These are phyloP conservation scores for Hirschfeldia incana DNA, from an alignment of 345 rosid genomes.

Conservation along the genomic window DNA sequence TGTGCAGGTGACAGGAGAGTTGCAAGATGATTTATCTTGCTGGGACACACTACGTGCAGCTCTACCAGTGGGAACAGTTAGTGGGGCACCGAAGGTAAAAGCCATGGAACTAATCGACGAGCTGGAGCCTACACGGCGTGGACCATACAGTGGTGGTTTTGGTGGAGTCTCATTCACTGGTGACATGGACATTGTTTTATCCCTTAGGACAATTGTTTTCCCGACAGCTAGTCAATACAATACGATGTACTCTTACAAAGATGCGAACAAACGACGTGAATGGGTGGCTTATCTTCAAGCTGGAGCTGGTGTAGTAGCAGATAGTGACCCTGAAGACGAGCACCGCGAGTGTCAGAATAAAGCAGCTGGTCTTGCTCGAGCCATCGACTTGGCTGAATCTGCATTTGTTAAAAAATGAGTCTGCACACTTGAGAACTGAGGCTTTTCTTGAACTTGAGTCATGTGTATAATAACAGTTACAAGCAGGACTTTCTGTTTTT, in stretches of 20 bases:
- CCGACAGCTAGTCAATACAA: constrained; percentile 59
- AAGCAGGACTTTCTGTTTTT: constrained; percentile 1
- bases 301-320: constrained; percentile 84
- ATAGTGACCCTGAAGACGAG: constrained; percentile 75
- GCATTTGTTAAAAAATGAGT: constrained; percentile 53
- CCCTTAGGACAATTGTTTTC: constrained; percentile 80
- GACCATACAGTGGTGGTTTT: constrained; percentile 93
- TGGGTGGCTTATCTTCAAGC: constrained; percentile 90
- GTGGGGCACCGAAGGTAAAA: constrained; percentile 92
- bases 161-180: constrained; percentile 78
- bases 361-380: constrained; percentile 80
- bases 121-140: constrained; percentile 72
- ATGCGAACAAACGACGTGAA: constrained; percentile 50
- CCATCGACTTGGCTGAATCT: constrained; percentile 83
- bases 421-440: not conserved
- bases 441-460: not conserved
- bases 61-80: constrained; percentile 86
- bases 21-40: constrained; percentile 62
- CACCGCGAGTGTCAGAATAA: constrained; percentile 75
- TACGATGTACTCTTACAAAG: constrained; percentile 70
- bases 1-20: constrained; percentile 77
- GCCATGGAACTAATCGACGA: constrained; percentile 87
- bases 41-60: constrained; percentile 88
- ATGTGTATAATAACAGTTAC: constrained; percentile 28
- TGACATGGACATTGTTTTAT: constrained; percentile 80